phyloP scores from a whole-genome alignment of 495 filamentous ascomycete species.

The Bombardia bombarda region DNA sequence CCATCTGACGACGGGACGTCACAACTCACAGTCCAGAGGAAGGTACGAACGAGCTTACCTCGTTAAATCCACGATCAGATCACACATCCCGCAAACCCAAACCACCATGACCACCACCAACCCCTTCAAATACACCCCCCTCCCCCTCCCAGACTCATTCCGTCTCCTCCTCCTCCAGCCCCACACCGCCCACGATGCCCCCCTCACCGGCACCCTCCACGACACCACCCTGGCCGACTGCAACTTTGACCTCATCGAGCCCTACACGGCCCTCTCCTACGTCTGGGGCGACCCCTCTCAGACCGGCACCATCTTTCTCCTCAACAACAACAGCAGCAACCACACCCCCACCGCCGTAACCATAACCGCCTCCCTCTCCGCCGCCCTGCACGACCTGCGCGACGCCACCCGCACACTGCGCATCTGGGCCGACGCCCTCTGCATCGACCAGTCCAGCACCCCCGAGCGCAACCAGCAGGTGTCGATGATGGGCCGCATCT shows the following conservation, averaged over 20 bases:
- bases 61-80: conserved; percentile 7
- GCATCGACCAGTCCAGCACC: conserved; percentile 3
- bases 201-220: conserved; percentile 16
- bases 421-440: conserved; percentile 6
- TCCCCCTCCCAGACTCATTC: conserved; percentile 8
- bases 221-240: conserved; percentile 25
- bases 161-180: conserved; percentile 20
- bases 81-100: conserved; percentile 17
- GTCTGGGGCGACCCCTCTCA: conserved; percentile 33
- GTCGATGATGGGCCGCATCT: conserved; percentile 3
- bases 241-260: conserved; percentile 27
- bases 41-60: too few species aligned
- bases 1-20: too few species aligned
- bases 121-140: background rate
- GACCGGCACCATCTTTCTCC: conserved; percentile 31
- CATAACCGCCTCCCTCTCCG: background rate
- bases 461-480: conserved; percentile 2
- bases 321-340: conserved; percentile 32
- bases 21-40: too few species aligned
- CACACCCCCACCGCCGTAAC: too few species aligned
- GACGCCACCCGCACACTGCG: background rate
- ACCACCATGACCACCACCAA: background rate
- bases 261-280: conserved; percentile 23
- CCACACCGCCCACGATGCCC: conserved; percentile 13
- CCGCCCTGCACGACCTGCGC: background rate